Base-by-base conservation (phyloP, 1,284 basidiomycete species). In the Malassezia obtusa region DNA sequence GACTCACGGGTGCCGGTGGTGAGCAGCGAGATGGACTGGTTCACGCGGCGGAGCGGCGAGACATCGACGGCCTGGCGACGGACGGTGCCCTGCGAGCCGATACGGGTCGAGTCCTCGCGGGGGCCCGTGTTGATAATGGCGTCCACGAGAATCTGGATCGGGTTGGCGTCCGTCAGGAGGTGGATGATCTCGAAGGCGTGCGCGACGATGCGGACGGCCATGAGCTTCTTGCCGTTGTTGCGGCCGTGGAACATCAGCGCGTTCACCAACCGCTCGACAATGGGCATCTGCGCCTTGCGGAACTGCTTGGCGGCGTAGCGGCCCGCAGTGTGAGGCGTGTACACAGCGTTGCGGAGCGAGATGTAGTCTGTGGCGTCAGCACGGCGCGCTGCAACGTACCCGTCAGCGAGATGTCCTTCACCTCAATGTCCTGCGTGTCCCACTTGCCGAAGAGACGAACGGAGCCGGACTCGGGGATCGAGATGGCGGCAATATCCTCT, bases 201-300 rank as follows among this genome's bases (percentile, higher is more conserved):
- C 61, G 90, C 88, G 72, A 99, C 94, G 73, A 99, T 99, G 78
- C 94, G 90, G 78, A 99, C 89, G 71, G 94, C 86, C 79, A 99
- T 81, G 77, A 96, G 85, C 81, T 98, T 98, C 83, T 98, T 98
- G 76, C 94, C 94, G 81, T 94, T 98, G 86, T 99, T 99, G 78
- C 94, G 90, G 67, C 94, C 94, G 81, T 98, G 95, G 92, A 98
- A 98, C 94, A 98, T 73, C 56, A 72, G 63, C 15, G 52, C 56
- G 83, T 96, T 92, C 65, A 98, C 92, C 69, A 98, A 82, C 75
- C 92, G 89, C 80, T 98, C 92, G 71, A 98, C 94, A 76, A 98
- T 94, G 75, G 94, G 94, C 92, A 98, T 98, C 79, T 94, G 89
- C 19, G 90, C 90, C 85, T 99, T 99, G 83, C 92, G 94, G 85